phyloP scores from a whole-genome alignment of 208 protist species.

The Leishmania amazonensis region DNA sequence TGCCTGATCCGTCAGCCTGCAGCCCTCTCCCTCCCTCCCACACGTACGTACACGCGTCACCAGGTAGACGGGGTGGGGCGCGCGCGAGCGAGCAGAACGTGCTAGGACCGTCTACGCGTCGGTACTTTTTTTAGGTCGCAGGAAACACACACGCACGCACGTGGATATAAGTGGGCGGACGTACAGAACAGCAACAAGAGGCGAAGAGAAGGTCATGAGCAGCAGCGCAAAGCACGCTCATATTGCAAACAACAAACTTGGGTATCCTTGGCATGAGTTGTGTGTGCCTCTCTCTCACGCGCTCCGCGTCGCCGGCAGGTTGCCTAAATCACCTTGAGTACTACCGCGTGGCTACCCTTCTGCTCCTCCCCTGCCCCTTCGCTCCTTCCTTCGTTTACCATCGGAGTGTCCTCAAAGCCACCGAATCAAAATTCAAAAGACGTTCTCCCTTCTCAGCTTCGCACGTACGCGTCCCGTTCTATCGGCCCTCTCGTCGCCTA shows the following conservation, averaged over 20 bases:
- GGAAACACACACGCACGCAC: neutral
- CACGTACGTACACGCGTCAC: neutral
- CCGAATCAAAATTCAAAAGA: neutral
- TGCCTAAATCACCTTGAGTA: neutral
- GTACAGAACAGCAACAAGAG: neutral
- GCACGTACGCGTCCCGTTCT: neutral
- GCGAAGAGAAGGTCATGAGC: neutral
- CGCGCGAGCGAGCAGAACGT: too few relatives aligned
- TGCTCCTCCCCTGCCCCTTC: neutral
- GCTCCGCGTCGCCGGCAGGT: neutral
- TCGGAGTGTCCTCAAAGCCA: neutral
- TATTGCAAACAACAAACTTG: neutral
- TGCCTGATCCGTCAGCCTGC: neutral
- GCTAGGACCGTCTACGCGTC: neutral
- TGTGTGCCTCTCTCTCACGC: neutral
- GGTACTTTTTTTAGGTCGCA: neutral
- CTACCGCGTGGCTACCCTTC: neutral
- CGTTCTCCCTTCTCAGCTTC: neutral
- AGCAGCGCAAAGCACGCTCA: neutral
- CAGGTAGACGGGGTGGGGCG: too few relatives aligned
- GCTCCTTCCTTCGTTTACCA: neutral
- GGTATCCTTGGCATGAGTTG: neutral
- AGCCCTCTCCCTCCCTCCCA: neutral
- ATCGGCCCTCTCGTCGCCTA: neutral
- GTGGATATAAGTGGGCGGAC: neutral